Evolutionary conservation across 148 eudicot genomes (phyloP), one percentile per base, ranked within the genome.

Genomic region (Chenopodium quinoa): DNA sequence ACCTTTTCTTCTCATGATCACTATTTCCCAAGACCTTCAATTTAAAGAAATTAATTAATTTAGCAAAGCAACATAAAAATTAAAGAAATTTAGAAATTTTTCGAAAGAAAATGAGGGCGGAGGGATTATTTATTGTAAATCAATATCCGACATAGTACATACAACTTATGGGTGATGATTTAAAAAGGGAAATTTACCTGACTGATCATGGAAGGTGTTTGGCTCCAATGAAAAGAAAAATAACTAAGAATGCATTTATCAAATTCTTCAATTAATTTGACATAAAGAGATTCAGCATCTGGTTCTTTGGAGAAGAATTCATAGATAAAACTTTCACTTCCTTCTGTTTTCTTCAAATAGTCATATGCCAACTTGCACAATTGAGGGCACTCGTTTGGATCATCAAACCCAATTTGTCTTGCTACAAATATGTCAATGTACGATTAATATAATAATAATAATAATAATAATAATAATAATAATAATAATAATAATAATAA

Each of bases 201-300:
- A 37, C 62, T 84, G 64, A 95, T 90, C 86, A 91, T 85, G 25
- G 72, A 76, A 78, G 96, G 80, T 83, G 94, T 88, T 46, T 88
- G 91, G 79, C 79, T 90, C 98, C 98, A 95, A 27, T 92, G 90
- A 82, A 93, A 95, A 20, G 92, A 85, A 68, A 95, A 95, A 78
- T 95, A 93, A 40, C 88, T 83, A 52, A 95, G 90, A 75, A 93
- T 95, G 78, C 98, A 95, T 76, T 89, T 82, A 27, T 95, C 98
- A 85, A 95, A 86, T 75, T 95, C 98, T 83, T 95, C 93, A 67
- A 95, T 89, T 66, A 95, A 83, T 76, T 89, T 91, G 71, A 88
- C 92, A 79, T 82, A 95, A 34, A 95, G 85, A 19, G 37, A 77
- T 0, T 92, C 91, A 4, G 89, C 86, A 44, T 92, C 80, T 29